These are phyloP conservation scores for Myriosclerotinia scirpicola DNA, from an alignment of 2,329 filamentous ascomycete species.

Conservation along the genomic window DNA sequence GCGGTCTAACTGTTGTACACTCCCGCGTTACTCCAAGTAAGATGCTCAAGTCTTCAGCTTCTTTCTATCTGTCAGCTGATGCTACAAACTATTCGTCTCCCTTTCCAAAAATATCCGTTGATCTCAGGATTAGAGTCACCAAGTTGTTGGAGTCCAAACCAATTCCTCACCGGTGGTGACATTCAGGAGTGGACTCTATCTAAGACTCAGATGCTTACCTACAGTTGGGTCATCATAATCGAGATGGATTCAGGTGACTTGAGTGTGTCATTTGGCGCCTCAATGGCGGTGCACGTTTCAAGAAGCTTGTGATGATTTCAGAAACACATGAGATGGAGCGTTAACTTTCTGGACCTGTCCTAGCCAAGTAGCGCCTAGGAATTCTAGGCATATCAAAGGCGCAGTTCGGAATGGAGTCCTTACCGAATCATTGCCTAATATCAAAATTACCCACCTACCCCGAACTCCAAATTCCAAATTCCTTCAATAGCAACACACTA, in stretches of 20 bases:
- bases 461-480: background rate
- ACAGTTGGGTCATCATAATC: background rate
- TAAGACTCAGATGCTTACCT: background rate
- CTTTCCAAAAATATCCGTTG: background rate
- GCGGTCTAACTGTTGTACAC: background rate
- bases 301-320: background rate
- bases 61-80: background rate
- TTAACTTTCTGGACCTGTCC: background rate
- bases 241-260: background rate
- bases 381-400: background rate
- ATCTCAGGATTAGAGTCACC: background rate
- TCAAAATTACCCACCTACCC: background rate
- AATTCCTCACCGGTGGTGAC: background rate
- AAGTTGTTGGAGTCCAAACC: background rate
- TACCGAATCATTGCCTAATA: background rate
- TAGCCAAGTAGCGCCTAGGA: background rate
- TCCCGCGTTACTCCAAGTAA: background rate
- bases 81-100: background rate
- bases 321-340: background rate
- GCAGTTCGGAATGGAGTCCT: background rate
- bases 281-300: conserved; percentile 5
- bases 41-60: background rate
- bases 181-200: background rate
- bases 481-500: background rate
- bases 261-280: background rate